Evolutionary conservation across 73 alveolate genomes (phyloP).

Genomic region (Paramecium biaurelia): DNA sequence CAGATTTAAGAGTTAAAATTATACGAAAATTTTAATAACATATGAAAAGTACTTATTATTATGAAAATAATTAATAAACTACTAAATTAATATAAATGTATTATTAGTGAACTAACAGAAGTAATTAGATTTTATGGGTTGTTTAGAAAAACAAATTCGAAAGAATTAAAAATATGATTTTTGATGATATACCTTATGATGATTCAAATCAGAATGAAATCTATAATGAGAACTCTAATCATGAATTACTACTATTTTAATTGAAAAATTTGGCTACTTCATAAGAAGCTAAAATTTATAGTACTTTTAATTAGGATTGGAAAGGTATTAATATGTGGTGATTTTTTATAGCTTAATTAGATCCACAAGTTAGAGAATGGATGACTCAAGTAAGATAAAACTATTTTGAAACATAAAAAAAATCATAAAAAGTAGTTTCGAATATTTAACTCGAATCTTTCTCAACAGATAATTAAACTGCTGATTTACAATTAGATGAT

Average conservation of each 20-base stretch:
- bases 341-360: not conserved
- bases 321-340: not conserved
- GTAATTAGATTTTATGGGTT: not conserved
- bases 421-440: not conserved
- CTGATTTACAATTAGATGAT: not conserved
- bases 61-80: not conserved
- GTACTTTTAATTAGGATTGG: not conserved
- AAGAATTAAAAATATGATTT: not conserved
- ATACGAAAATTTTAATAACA: not conserved
- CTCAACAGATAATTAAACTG: not conserved
- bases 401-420: not conserved
- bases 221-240: not conserved
- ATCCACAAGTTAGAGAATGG: not conserved
- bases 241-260: not conserved
- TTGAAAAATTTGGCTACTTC: not conserved
- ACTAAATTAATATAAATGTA: not conserved
- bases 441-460: not conserved
- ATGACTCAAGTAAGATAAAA: not conserved
- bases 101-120: slow-evolving; percentile 16
- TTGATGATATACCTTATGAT: not conserved
- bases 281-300: not conserved
- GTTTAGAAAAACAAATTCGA: not conserved
- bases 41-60: not conserved
- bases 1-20: not conserved
- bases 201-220: not conserved